These are phyloP conservation scores for Alisma plantagoaquatica DNA, from an alignment of 106 monocot genomes.

Conservation along the genomic window DNA sequence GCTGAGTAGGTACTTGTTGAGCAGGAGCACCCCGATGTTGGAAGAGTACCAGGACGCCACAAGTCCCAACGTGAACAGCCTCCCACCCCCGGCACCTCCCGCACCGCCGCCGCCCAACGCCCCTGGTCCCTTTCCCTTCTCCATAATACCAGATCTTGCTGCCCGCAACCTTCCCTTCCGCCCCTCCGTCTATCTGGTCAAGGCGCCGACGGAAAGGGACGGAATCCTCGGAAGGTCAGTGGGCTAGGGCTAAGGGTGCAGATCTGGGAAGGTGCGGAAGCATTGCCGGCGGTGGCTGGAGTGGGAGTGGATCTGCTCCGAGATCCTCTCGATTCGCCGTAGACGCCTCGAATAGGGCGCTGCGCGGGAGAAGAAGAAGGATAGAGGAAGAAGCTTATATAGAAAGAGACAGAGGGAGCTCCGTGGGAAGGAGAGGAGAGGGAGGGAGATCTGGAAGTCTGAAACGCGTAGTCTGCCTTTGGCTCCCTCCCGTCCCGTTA, in stretches of 20 bases:
- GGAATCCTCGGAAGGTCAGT: background rate
- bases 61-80: conserved; percentile 38
- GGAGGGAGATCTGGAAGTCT: no score
- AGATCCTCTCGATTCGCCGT: background rate
- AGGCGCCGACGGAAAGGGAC: background rate
- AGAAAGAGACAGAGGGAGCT: conserved; percentile 6
- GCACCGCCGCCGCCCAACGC: background rate
- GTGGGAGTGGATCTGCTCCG: conserved; percentile 2
- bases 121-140: background rate
- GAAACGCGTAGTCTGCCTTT: no score
- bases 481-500: no score
- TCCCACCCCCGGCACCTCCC: conserved; percentile 9
- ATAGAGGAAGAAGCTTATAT: background rate
- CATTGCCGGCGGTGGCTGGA: no score
- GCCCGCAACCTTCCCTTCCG: background rate
- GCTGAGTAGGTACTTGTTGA: no score
- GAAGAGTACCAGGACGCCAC: conserved; percentile 45
- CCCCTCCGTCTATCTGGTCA: background rate
- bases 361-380: background rate
- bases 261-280: background rate
- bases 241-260: background rate
- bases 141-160: background rate
- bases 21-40: conserved; percentile 53
- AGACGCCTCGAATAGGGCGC: background rate
- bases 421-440: background rate